A percentile compares a stretch with the other conserved stretches of the same genome.
These are phyloP conservation scores for Trypanosoma avium DNA, from an alignment of 208 protist genomes.

Conservation along the genomic window DNA sequence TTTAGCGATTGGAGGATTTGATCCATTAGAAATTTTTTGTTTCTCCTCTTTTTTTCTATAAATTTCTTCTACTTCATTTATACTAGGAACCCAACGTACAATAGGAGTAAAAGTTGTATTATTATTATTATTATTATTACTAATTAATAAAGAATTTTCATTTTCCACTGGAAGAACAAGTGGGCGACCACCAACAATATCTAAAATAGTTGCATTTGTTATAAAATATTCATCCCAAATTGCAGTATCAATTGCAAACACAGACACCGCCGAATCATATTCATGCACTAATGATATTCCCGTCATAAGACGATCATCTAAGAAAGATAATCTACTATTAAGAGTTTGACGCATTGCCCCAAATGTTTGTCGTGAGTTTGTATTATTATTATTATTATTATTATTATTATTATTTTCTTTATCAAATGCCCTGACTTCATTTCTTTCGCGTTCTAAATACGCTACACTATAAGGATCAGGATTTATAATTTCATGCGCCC, in stretches of 20 bases:
- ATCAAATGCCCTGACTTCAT: too few species aligned
- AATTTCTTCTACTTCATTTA: not conserved
- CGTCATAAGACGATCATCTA: too few species aligned
- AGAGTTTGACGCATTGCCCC: not conserved
- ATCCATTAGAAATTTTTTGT: not conserved
- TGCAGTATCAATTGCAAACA: conserved; percentile 69
- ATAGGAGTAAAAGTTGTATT: conserved; percentile 49
- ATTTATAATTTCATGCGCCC: conserved; percentile 52
- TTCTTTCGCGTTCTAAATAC: too few species aligned
- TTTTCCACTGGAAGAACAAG: conserved; percentile 34
- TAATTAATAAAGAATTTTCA: not conserved
- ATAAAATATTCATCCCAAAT: conserved; percentile 61
- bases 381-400: not conserved
- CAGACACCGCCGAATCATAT: conserved; percentile 55
- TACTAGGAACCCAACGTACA: conserved; percentile 53
- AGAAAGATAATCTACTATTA: not conserved
- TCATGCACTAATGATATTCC: conserved; percentile 53
- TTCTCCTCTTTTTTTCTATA: not conserved
- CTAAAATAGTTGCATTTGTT: conserved; percentile 23
- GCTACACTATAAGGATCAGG: conserved; percentile 42
- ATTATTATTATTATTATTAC: not conserved
- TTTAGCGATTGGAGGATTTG: not conserved
- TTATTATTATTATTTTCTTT: not conserved
- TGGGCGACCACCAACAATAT: conserved; percentile 34
- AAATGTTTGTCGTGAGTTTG: not conserved